Evolutionary conservation across 2,329 filamentous ascomycete genomes (phyloP).

Genomic region (Truncatella angustata): DNA sequence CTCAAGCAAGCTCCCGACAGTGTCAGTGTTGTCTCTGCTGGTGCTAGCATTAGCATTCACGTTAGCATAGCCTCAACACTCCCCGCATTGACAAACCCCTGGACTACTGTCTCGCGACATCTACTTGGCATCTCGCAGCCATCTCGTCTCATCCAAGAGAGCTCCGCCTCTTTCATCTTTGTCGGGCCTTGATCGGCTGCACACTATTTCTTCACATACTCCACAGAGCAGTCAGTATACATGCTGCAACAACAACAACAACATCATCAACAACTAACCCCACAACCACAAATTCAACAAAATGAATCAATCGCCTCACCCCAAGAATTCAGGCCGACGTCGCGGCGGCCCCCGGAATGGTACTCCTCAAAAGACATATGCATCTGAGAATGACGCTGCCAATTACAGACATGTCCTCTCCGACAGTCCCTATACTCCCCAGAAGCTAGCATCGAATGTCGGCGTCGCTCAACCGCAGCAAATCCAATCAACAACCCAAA

Average conservation of each 20-base stretch:
- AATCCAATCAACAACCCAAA: slow-evolving; percentile 28
- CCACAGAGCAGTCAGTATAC: slow-evolving; percentile 13
- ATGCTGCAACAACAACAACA: too few relatives aligned
- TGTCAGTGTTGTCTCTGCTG: neutral
- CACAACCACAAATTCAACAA: slow-evolving; percentile 17
- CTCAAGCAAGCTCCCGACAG: neutral
- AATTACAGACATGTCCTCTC: slow-evolving; percentile 30
- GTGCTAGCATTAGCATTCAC: too few relatives aligned
- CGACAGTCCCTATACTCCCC: slow-evolving; percentile 41
- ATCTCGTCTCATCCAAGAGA: neutral
- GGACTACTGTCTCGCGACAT: slow-evolving; percentile 1
- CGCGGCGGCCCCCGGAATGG: slow-evolving; percentile 37
- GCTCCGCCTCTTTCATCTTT: neutral
- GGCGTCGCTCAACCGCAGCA: slow-evolving; percentile 24
- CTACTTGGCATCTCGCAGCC: neutral
- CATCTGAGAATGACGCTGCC: slow-evolving; percentile 55
- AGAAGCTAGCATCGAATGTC: slow-evolving; percentile 38
- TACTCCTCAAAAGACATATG: slow-evolving; percentile 51
- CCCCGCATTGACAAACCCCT: slow-evolving; percentile 6
- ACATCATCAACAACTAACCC: too few relatives aligned
- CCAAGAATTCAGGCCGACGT: slow-evolving; percentile 37
- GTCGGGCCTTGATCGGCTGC: neutral
- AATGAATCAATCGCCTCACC: slow-evolving; percentile 31
- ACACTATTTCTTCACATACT: neutral
- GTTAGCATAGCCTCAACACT: too few relatives aligned